These are phyloP conservation scores for Phytopythium sindhum DNA, from an alignment of 352 stramenopile species.

Conservation along the genomic window DNA sequence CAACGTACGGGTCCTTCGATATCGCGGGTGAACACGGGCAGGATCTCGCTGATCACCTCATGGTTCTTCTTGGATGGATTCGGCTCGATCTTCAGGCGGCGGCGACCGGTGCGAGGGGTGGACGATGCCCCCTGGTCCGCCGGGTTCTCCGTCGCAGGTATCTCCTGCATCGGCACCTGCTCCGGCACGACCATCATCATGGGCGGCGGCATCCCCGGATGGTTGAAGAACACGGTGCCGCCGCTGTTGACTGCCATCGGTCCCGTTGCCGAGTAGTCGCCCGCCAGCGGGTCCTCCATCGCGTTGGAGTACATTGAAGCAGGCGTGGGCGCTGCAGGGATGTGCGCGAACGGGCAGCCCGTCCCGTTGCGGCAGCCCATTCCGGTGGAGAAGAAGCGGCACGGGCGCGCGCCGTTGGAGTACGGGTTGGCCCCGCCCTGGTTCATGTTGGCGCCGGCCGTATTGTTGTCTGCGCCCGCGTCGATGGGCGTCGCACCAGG, in stretches of 20 bases:
- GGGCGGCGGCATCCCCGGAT: constrained; percentile 16
- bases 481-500: background rate
- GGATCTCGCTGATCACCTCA: constrained; percentile 74
- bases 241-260: constrained; percentile 17
- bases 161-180: constrained; percentile 2
- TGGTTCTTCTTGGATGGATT: constrained; percentile 65
- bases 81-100: constrained; percentile 58
- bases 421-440: constrained; percentile 42
- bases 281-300: constrained; percentile 13
- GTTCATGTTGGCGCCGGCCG: constrained; percentile 8
- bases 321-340: constrained; percentile 6
- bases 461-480: constrained; percentile 6
- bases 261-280: constrained; percentile 13
- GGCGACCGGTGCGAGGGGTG: constrained; percentile 11
- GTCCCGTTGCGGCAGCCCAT: constrained; percentile 64
- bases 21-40: constrained; percentile 68
- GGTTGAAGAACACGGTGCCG: constrained; percentile 31
- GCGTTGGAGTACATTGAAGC: constrained; percentile 19
- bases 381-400: constrained; percentile 52
- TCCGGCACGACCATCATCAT: constrained; percentile 21
- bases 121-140: constrained; percentile 9
- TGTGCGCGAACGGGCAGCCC: constrained; percentile 55
- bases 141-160: constrained; percentile 13
- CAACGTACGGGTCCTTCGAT: constrained; percentile 71
- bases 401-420: constrained; percentile 26